Conservation (phyloP, 352 stramenopile species). For the Pythium plurisporium region DNA sequence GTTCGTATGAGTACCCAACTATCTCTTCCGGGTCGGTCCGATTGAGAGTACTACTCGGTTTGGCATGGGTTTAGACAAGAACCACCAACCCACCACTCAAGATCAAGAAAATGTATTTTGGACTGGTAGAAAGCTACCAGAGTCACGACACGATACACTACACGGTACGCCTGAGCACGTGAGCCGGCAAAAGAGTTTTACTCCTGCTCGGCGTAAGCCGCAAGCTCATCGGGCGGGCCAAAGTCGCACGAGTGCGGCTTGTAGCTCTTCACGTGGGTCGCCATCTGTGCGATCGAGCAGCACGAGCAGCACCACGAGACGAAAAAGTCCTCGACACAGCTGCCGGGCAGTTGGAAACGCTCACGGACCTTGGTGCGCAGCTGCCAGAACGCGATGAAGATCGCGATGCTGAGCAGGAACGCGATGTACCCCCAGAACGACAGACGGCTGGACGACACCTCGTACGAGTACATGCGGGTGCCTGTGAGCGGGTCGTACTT, state of each 20-base stretch:
- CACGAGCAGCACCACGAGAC: conserved; percentile 7
- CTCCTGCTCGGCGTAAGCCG: neutral
- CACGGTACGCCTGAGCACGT: no score
- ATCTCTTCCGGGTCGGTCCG: no score
- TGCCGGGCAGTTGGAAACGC: neutral
- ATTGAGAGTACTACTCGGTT: no score
- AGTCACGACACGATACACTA: no score
- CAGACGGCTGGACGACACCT: neutral
- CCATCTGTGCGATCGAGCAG: conserved; percentile 10
- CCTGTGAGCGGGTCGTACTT: neutral
- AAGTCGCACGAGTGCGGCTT: neutral
- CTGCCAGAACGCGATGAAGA: conserved; percentile 9
- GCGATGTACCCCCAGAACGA: neutral
- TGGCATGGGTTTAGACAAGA: neutral
- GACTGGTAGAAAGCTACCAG: no score
- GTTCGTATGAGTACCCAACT: no score
- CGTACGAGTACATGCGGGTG: neutral
- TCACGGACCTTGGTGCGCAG: neutral
- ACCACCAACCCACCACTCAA: no score
- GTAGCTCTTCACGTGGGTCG: conserved; percentile 13
- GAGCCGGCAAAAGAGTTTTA: neutral
- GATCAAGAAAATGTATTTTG: no score
- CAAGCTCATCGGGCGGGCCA: neutral
- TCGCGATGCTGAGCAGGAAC: neutral
- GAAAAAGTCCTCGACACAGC: conserved; percentile 6